Base-by-base conservation (phyloP, 805 yeast genomes). In the Scheffersomyces ergatensis region DNA sequence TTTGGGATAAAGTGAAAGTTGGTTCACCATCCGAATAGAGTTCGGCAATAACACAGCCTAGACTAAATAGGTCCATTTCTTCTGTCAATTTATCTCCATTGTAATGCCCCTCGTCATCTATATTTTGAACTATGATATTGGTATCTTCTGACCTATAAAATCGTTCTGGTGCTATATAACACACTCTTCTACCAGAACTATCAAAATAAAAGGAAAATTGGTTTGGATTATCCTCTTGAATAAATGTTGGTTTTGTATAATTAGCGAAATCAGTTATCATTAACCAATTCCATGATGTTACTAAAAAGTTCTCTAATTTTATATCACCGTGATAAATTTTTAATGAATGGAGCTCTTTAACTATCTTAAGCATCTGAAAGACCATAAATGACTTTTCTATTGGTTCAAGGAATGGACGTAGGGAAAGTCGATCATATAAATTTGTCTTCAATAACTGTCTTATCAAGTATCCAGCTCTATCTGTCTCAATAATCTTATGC, bases 161-260 rank as follows among this genome's bases (percentile, higher is more conserved):
- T 48, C 99, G 68, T 58, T 93, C 99, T 0, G 99, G 99, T 0
- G 99, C 98, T 33, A 93, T 61, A 60, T 92, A 92, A 61, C 99
- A 93, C 2, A 80, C 77, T 52, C 96, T 74, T 48, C 97, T 72
- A 56, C 80, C 87, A 2, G 95, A 85, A 2, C 92, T 87, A 63
- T 93, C 98, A 57, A 90, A 93, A 61, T 83, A 93, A 55, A 92
- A 93, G 1, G 93, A 81, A 53, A 86, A 93, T 46, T 85, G 92
- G 11, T 90, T 85, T 0, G 98, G 97, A 54, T 93, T 92, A 50
- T 89, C 93, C 48, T 87, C 96, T 0, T 98, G 97, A 24, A 93
- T 63, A 50, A 74, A 80, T 0, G 80, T 80, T 0, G 99, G 99
- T 61, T 93, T 93, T 13, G 52, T 54, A 56, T 83, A 78, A 1